Conservation (phyloP, 75 land plant species). For the Selaginella tamariscina region DNA sequence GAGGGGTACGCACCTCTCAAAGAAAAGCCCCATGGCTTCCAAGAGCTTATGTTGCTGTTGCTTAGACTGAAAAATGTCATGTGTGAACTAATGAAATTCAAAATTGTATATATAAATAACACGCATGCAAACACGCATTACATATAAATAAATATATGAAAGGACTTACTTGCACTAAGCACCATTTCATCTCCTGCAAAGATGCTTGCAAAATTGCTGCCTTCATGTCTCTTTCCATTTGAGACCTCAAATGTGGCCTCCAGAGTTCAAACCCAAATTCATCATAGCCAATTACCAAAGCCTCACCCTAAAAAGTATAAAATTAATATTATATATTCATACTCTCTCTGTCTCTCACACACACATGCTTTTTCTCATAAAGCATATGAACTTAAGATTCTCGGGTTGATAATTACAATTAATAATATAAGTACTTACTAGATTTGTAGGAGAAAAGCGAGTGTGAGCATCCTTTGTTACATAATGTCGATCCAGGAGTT, state of each 20-base stretch:
- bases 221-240: conserved; percentile 95
- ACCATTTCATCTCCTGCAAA: conserved; percentile 81
- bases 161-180: conserved; percentile 65
- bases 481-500: conserved; percentile 85
- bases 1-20: background rate
- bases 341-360: too few relatives aligned
- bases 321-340: background rate
- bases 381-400: too few relatives aligned
- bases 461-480: conserved; percentile 81
- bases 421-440: conserved; percentile 34
- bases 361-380: too few relatives aligned
- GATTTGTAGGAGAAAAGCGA: conserved; percentile 82
- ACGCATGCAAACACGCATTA: background rate
- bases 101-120: background rate
- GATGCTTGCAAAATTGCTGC: conserved; percentile 58
- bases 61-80: conserved; percentile 49
- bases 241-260: conserved; percentile 83
- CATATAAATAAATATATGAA: too few relatives aligned
- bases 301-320: too few relatives aligned
- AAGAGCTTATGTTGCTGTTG: conserved; percentile 57
- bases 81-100: background rate
- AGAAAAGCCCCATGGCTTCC: conserved; percentile 73
- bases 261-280: conserved; percentile 95
- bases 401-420: background rate
- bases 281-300: too few relatives aligned